A percentile compares a stretch with the other conserved stretches of the same genome.
Evolutionary conservation across 2,329 filamentous ascomycete species (phyloP).

Genomic region (Dactylellina sp.): DNA sequence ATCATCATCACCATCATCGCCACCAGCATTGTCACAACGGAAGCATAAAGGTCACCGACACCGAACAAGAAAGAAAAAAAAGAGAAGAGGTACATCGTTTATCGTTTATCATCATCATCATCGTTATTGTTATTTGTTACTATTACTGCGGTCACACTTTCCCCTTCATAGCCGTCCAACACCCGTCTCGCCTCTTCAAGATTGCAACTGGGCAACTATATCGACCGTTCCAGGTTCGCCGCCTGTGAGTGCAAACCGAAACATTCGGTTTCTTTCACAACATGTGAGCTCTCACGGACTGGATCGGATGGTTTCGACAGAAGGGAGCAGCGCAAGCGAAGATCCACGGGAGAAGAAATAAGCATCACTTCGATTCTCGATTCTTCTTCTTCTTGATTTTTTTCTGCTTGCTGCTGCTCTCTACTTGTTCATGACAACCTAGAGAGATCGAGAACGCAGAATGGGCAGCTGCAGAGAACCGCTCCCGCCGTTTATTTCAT

Average conservation of each 20-base stretch:
- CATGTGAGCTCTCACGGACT: conserved; percentile 43
- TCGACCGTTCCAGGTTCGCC: conserved; percentile 21
- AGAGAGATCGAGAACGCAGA: not conserved
- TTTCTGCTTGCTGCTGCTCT: conserved; percentile 1
- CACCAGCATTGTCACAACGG: conserved; percentile 28
- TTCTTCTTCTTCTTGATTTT: not conserved
- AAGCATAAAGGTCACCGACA: conserved; percentile 35
- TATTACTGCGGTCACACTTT: conserved; percentile 11
- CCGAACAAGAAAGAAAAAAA: not conserved
- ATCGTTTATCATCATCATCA: not conserved
- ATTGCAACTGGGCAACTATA: conserved; percentile 31
- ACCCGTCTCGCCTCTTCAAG: conserved; percentile 32
- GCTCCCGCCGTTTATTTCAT: conserved; percentile 11
- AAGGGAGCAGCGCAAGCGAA: conserved; percentile 31
- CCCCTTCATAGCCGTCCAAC: conserved; percentile 39
- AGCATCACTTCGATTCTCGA: not conserved
- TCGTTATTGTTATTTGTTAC: conserved; percentile 2
- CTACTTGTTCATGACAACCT: not conserved
- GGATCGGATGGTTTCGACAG: conserved; percentile 41
- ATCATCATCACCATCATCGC: not conserved
- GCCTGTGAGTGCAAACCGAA: conserved; percentile 26
- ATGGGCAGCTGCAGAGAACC: not conserved
- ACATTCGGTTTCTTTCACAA: conserved; percentile 30
- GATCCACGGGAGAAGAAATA: conserved; percentile 22
- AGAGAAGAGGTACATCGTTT: conserved; percentile 37